Conservation (phyloP, 768 basidiomycete genomes). For the Termitomyces sp. region DNA sequence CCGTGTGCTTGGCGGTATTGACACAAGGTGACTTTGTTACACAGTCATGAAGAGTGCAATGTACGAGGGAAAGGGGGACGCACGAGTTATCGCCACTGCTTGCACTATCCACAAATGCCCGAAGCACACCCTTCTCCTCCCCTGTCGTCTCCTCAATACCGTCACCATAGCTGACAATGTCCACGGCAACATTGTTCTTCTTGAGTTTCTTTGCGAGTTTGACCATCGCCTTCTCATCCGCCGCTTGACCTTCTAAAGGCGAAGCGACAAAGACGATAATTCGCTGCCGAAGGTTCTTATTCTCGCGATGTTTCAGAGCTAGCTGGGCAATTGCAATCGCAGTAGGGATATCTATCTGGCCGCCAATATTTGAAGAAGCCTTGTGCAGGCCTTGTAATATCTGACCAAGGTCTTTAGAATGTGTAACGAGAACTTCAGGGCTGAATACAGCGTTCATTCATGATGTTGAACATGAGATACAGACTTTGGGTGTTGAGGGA, state of each 20-base stretch:
- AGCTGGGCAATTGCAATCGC: constrained; percentile 92
- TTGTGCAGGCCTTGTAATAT: constrained; percentile 76
- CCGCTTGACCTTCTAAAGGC: constrained; percentile 65
- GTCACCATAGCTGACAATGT: constrained; percentile 88
- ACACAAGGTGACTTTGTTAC: constrained; percentile 65
- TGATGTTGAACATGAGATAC: background rate
- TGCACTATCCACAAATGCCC: constrained; percentile 78
- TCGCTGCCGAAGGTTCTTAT: constrained; percentile 96
- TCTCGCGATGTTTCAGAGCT: constrained; percentile 94
- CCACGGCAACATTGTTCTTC: constrained; percentile 98
- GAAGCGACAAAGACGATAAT: constrained; percentile 93
- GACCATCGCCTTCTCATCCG: constrained; percentile 75
- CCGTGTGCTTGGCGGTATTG: constrained; percentile 70
- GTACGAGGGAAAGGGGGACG: constrained; percentile 17
- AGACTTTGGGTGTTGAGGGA: background rate
- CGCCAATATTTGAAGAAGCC: constrained; percentile 68
- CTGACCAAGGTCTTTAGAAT: constrained; percentile 92
- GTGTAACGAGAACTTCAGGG: constrained; percentile 93
- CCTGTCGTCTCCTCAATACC: constrained; percentile 65
- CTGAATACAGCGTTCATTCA: constrained; percentile 30
- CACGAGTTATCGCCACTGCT: constrained; percentile 84
- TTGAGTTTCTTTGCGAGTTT: constrained; percentile 95
- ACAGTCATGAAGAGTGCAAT: background rate
- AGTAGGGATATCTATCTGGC: constrained; percentile 81
- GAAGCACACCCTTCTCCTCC: constrained; percentile 61